Evolutionary conservation across 2,329 filamentous ascomycete species (phyloP).

Genomic region (Aureobasidium sp.): DNA sequence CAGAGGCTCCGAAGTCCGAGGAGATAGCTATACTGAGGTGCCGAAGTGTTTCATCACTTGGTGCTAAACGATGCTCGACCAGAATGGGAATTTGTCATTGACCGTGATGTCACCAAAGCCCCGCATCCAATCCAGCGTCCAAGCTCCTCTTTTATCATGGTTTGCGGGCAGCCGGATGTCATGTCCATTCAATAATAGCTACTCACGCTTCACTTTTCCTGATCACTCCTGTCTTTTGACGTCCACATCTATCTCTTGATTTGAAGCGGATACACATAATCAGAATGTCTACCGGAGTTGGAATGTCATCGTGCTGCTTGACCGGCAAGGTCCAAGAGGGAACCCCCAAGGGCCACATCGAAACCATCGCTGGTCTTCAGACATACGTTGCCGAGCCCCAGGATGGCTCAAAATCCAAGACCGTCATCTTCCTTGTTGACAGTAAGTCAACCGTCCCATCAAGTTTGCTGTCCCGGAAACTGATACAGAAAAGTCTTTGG

Average conservation of each 20-base stretch:
- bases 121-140: neutral
- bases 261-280: neutral
- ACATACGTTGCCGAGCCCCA: slow-evolving; percentile 41
- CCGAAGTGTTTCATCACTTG: neutral
- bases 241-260: neutral
- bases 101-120: slow-evolving; percentile 1
- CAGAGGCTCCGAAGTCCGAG: neutral
- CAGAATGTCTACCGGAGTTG: slow-evolving; percentile 27
- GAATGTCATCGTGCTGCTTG: slow-evolving; percentile 37
- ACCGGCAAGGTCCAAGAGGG: slow-evolving; percentile 35
- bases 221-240: neutral
- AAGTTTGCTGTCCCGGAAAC: neutral
- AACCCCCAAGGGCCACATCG: slow-evolving; percentile 28
- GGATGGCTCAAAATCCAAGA: slow-evolving; percentile 35
- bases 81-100: neutral
- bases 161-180: neutral
- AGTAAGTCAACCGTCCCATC: slow-evolving; percentile 24
- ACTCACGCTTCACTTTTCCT: neutral
- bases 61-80: neutral
- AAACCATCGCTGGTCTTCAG: slow-evolving; percentile 33
- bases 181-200: neutral
- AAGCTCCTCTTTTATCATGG: neutral
- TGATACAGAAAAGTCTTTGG: slow-evolving; percentile 35
- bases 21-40: neutral
- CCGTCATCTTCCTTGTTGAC: slow-evolving; percentile 41